phyloP scores from a whole-genome alignment of 192 early-diverging fungal genomes.

The Oehlia diaphana region DNA sequence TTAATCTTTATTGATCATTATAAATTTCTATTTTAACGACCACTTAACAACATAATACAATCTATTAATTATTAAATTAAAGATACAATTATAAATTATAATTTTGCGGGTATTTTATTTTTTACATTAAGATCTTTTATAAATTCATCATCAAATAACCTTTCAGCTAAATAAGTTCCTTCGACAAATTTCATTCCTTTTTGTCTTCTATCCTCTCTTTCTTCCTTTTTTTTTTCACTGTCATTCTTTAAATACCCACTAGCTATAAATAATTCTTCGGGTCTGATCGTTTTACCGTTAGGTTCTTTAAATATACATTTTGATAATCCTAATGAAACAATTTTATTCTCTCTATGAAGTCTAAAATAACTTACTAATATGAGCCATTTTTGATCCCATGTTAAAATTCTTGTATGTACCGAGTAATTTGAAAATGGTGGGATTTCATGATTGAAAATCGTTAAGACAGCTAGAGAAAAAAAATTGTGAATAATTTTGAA shows the following conservation, averaged over 20 bases:
- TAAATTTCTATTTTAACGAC: too few species aligned
- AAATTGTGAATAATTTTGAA: neutral
- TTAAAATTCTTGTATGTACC: constrained; percentile 46
- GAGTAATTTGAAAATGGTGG: constrained; percentile 47
- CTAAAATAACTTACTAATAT: constrained; percentile 33
- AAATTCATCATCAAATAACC: neutral
- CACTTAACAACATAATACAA: too few species aligned
- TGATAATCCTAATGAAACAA: neutral
- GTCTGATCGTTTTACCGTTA: constrained; percentile 14
- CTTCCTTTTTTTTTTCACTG: neutral
- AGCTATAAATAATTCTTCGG: neutral
- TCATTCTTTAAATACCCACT: neutral
- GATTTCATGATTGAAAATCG: constrained; percentile 50
- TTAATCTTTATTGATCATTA: too few species aligned
- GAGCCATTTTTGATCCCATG: constrained; percentile 58
- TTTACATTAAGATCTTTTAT: neutral
- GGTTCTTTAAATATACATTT: constrained; percentile 15
- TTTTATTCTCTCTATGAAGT: neutral
- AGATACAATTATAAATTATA: neutral
- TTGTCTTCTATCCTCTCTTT: neutral
- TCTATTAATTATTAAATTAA: neutral
- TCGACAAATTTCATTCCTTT: neutral
- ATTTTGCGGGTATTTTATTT: neutral
- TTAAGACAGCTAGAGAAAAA: neutral
- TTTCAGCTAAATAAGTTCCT: neutral